Conservation (phyloP, 2,329 filamentous ascomycete species). For the Aspergillus texensis region DNA sequence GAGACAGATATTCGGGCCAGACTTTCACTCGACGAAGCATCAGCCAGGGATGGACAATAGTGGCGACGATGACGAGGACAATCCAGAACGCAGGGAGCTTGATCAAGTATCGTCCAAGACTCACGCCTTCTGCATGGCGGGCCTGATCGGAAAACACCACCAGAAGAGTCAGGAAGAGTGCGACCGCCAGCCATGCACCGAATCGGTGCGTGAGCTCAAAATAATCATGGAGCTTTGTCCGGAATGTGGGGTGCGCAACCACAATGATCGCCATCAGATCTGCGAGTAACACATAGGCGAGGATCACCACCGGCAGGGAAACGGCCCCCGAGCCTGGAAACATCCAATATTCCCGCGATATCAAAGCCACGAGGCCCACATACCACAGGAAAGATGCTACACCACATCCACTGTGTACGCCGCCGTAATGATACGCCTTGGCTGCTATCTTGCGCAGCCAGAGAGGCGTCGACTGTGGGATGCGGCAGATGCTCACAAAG, state of each 20-base stretch:
- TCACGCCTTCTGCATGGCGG: background rate
- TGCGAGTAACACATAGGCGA: background rate
- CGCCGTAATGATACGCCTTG: conserved; percentile 46
- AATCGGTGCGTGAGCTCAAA: conserved; percentile 43
- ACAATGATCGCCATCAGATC: conserved; percentile 12
- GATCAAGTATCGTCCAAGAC: background rate
- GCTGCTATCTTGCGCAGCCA: conserved; percentile 37
- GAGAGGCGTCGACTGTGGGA: conserved; percentile 39
- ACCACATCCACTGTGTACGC: conserved; percentile 42
- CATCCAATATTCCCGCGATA: conserved; percentile 15
- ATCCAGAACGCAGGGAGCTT: conserved; percentile 24
- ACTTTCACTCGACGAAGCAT: conserved; percentile 24
- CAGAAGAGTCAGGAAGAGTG: conserved; percentile 18
- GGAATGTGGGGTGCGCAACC: conserved; percentile 24
- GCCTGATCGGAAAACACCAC: conserved; percentile 15
- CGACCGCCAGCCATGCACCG: conserved; percentile 35
- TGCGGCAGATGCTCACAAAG: conserved; percentile 34
- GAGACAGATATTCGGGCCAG: conserved; percentile 24
- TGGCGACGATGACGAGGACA: conserved; percentile 23
- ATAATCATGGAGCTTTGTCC: conserved; percentile 35
- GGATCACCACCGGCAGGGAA: conserved; percentile 33
- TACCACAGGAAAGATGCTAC: conserved; percentile 48
- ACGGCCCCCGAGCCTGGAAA: conserved; percentile 4
- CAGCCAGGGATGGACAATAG: conserved; percentile 26
- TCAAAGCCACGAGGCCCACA: conserved; percentile 12